Conservation (phyloP, 148 eudicot genomes). For the Tetragonia tetragonoides region DNA sequence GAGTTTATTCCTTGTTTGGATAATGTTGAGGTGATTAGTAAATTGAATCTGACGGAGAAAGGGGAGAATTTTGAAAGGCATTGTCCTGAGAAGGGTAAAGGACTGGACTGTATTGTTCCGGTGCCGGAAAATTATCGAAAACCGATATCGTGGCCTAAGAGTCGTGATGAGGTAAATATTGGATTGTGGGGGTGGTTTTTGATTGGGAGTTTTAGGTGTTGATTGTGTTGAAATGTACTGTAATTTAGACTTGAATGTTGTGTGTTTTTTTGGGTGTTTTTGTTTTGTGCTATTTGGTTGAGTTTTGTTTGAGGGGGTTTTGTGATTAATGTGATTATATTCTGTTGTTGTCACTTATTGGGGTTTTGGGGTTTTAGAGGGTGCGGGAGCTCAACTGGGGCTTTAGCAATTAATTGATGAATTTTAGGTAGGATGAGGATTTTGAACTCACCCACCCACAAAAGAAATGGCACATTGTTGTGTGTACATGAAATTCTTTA, state of each 20-base stretch:
- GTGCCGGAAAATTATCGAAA: slow-evolving; percentile 47
- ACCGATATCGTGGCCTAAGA: slow-evolving; percentile 58
- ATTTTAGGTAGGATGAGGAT: not conserved
- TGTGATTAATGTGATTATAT: not conserved
- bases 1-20: slow-evolving; percentile 74
- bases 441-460: not conserved
- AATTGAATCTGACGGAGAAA: slow-evolving; percentile 38
- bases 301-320: not conserved
- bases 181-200: not conserved
- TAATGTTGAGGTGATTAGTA: slow-evolving; percentile 40
- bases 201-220: not conserved
- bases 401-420: not conserved
- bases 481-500: not conserved
- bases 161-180: slow-evolving; percentile 54
- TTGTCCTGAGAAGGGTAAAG: slow-evolving; percentile 51
- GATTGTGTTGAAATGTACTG: not conserved
- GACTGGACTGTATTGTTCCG: slow-evolving; percentile 61
- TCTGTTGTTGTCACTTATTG: not conserved
- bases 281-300: not conserved
- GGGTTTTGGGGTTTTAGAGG: not conserved
- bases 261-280: too few relatives aligned
- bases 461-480: not conserved
- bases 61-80: slow-evolving; percentile 60
- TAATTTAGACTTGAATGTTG: too few relatives aligned
- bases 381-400: not conserved